Base-by-base conservation (phyloP, 1,139 yeast species). In the Zhuliangozyma blackwelliae region DNA sequence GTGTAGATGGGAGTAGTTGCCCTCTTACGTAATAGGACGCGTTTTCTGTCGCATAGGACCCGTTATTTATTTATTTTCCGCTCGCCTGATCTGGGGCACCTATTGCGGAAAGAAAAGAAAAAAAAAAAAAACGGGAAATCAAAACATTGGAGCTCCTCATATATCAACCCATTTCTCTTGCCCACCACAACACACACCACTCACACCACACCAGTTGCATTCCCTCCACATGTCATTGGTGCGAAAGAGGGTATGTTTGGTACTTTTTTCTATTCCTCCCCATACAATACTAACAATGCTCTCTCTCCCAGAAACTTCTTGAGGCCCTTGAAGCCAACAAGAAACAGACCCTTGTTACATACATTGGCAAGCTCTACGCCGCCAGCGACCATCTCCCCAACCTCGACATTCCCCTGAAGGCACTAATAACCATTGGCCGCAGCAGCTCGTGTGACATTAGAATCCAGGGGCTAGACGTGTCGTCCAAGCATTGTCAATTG, bases 401-500 rank as follows among this genome's bases (percentile, higher is more conserved):
- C 40, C 49, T 69, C n/a, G 43, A 49, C 27, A 51, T 71, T 2
- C 65, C 68, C 4, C 42, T 62, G 34, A 64, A 61, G 36, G 61
- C 63, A 5, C 54, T 63, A 2, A 49, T 68, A 1, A 32, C 57
- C 1, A 53, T 81, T 9, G 92, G 92, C 1, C 61, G 92, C 41
- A 80, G 88, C 45, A 68, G 79, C 39, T 61, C 72, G 9, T 79
- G 86, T 54, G 86, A 81, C 45, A 57, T 81, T n/a, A 59, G 63
- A 19, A 56, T 83, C 10, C 46, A 51, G 10, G 84, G 81, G 3
- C 61, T 68, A 1, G 90, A 83, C 49, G 80, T 82, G 9, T 82
- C 90, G 1, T 78, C 87, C 0, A 64, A 65, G 32, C 94, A 83
- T 53, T 79, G 88, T 46, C 70, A 72, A 40, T 54, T 82, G 11